phyloP scores from a whole-genome alignment of 139 green algal species.

The Volvox reticuliferus region DNA sequence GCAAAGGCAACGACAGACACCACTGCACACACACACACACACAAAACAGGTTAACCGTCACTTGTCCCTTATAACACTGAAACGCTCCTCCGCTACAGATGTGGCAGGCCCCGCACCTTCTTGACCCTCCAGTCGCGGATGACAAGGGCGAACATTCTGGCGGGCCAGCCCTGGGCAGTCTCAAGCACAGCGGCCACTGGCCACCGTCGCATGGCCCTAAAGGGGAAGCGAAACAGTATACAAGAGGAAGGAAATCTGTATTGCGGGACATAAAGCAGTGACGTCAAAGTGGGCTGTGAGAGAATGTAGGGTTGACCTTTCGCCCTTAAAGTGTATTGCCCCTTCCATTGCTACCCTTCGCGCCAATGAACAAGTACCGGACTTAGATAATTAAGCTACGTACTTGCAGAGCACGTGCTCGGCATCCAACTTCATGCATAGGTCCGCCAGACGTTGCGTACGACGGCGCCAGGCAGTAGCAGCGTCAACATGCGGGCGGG shows the following conservation, averaged over 20 bases:
- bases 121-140: neutral
- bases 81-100: neutral
- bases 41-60: too few relatives aligned
- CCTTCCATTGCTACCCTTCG: too few relatives aligned
- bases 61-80: too few relatives aligned
- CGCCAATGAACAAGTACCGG: too few relatives aligned
- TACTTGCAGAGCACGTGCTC: constrained; percentile 20
- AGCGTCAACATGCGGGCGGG: neutral
- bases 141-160: neutral
- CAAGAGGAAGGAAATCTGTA: neutral
- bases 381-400: neutral
- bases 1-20: too few relatives aligned
- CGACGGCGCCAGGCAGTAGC: constrained; percentile 14
- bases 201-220: constrained; percentile 21
- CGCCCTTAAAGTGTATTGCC: too few relatives aligned
- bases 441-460: neutral
- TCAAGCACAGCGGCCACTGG: neutral
- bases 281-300: neutral
- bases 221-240: neutral
- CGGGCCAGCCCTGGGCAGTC: neutral
- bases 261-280: too few relatives aligned
- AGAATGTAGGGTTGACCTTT: too few relatives aligned
- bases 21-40: too few relatives aligned
- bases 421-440: constrained; percentile 4
- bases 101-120: neutral